Evolutionary conservation across 805 yeast genomes (phyloP).

Genomic region (Saccharomycopsis fermentans): DNA sequence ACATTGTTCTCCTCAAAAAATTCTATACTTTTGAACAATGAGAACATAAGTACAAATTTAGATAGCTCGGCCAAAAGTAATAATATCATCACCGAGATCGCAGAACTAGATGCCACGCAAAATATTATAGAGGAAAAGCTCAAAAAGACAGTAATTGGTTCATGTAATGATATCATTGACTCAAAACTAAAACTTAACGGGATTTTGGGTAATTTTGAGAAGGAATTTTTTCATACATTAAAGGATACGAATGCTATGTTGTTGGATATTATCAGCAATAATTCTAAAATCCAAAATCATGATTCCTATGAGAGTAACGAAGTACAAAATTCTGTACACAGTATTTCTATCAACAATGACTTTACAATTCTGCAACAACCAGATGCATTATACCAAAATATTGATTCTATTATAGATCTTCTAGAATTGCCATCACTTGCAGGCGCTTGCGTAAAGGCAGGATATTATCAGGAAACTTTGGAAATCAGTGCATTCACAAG

Average conservation of each 20-base stretch:
- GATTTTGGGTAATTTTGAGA: constrained; percentile 25
- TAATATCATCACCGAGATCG: constrained; percentile 49
- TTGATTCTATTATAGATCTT: constrained; percentile 66
- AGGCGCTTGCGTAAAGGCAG: constrained; percentile 73
- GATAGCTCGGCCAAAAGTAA: not conserved
- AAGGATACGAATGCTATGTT: not conserved
- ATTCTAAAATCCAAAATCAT: not conserved
- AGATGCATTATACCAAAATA: constrained; percentile 41
- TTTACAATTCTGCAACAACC: constrained; percentile 21
- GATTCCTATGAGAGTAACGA: constrained; percentile 20
- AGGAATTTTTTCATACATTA: constrained; percentile 22
- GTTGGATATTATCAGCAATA: not conserved
- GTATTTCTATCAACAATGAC: constrained; percentile 1
- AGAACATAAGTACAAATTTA: not conserved
- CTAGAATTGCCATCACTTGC: constrained; percentile 78
- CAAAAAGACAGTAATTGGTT: constrained; percentile 28
- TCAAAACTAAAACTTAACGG: constrained; percentile 31
- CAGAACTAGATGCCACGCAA: constrained; percentile 56
- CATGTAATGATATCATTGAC: constrained; percentile 32
- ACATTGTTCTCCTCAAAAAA: not conserved
- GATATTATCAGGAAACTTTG: constrained; percentile 82
- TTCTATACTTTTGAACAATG: not conserved
- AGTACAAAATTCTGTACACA: constrained; percentile 25
- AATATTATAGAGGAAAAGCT: constrained; percentile 38
- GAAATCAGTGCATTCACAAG: constrained; percentile 70